Evolutionary conservation across 2,329 filamentous ascomycete species (phyloP).

Genomic region (Diaporthe citriasiana): DNA sequence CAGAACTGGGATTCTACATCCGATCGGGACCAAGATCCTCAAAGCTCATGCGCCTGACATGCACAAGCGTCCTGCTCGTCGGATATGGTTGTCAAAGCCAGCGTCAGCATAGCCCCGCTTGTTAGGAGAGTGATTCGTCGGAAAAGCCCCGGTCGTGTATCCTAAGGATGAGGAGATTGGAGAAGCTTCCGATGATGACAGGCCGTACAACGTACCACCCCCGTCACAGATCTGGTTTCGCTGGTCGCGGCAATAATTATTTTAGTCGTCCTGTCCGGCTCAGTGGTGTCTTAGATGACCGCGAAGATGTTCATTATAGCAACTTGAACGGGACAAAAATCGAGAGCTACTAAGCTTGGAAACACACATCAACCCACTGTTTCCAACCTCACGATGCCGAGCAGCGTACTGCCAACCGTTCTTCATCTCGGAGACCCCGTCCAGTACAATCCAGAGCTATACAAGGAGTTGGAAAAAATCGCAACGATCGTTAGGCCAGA

Average conservation of each 20-base stretch:
- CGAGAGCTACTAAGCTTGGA: not conserved
- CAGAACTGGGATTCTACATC: not conserved
- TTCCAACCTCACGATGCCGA: not conserved
- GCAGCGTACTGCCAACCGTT: slow-evolving; percentile 44
- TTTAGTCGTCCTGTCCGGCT: too few relatives aligned
- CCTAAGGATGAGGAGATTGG: not conserved
- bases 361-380: too few relatives aligned
- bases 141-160: not conserved
- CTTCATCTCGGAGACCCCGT: slow-evolving; percentile 53
- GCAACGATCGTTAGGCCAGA: slow-evolving; percentile 55
- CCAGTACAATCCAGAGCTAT: slow-evolving; percentile 50
- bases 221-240: not conserved
- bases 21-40: not conserved
- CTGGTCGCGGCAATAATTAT: not conserved
- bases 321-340: not conserved
- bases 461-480: slow-evolving; percentile 48
- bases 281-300: not conserved
- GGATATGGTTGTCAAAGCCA: not conserved
- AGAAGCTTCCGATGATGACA: not conserved
- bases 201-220: not conserved
- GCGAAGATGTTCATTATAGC: not conserved
- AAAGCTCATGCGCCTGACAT: not conserved
- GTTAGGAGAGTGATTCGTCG: not conserved
- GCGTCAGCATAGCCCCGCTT: not conserved
- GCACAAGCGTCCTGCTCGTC: slow-evolving; percentile 14